Base-by-base conservation (phyloP, 2,329 filamentous ascomycete species). In the Fusarium devonianum region DNA sequence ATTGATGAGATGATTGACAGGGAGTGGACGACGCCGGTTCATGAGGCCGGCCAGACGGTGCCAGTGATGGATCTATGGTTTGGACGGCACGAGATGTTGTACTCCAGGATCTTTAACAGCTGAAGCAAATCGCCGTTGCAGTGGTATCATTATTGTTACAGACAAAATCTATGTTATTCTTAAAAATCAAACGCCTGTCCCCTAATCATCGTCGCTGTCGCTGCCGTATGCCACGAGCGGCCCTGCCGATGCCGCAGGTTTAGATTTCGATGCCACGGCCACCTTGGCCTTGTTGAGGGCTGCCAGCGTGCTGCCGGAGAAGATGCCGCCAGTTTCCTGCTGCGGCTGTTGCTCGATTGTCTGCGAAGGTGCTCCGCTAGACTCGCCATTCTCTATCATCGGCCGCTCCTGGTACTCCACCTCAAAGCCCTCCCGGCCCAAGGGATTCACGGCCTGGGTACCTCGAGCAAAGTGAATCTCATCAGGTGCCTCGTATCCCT, bases 401-500 rank as follows among this genome's bases (percentile, higher is more conserved):
- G 82, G 60, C 46, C 75, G 75, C 53, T 85, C 78, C 62, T 88
- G 79, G 36, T 85, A 78, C 65, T 89, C 85, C 19, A 86, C 70
- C 57, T 88, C 86, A 48, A 83, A 79, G 0, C 84, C 85, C 36
- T 82, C 71, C 26, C 82, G 73, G 1, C 82, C 83, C 3, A 75
- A 66, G 1, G 82, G 82, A 62, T 86, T 86, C 21, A 86, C 82
- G 1, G 84, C 83, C 57, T 86, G 85, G 60, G 85, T 83, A 25
- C 92, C 90, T 35, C 89, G 81, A 0, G 92, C 90, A 72, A 92
- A 96, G 82, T 95, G 96, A 18, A 99, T 86, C 56, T 94, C 88
- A 68, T 99, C 94, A 0, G 93, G 92, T 2, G 92, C 92, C 66
- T 97, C 90, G 69, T 97, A 97, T 1, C 92, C 93, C 44, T 93